phyloP scores from a whole-genome alignment of 495 filamentous ascomycete species.

The Tuber indicum region DNA sequence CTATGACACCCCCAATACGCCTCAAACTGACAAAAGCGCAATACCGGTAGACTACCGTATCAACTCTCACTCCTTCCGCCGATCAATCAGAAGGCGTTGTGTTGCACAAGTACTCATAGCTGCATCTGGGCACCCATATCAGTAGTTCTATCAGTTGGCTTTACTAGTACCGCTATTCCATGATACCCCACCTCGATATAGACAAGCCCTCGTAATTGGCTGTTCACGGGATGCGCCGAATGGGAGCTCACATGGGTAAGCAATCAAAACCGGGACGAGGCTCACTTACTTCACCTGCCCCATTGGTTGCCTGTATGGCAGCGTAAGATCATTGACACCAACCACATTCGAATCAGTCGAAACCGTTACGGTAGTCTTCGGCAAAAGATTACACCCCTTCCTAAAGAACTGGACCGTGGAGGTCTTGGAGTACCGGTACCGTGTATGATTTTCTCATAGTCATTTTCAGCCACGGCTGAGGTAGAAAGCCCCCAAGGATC shows the following conservation, averaged over 20 bases:
- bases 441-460: background rate
- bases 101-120: background rate
- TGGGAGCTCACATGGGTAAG: background rate
- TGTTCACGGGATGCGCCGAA: background rate
- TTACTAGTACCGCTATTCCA: too few species aligned
- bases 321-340: slow-evolving; percentile 1
- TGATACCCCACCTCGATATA: background rate
- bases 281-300: background rate
- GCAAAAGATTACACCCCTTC: background rate
- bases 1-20: background rate
- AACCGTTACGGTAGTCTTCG: background rate
- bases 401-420: background rate
- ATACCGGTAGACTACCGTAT: background rate
- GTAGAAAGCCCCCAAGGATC: background rate
- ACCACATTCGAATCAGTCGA: background rate
- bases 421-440: background rate
- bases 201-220: background rate
- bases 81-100: background rate
- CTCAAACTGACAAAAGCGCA: background rate
- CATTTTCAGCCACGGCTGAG: background rate
- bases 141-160: too few species aligned
- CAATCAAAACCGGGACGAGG: background rate
- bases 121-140: background rate
- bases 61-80: background rate
- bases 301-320: background rate